Evolutionary conservation across 1,284 basidiomycete genomes (phyloP), one percentile per base, ranked within the genome.

Genomic region (Ganoderma resinaceum): DNA sequence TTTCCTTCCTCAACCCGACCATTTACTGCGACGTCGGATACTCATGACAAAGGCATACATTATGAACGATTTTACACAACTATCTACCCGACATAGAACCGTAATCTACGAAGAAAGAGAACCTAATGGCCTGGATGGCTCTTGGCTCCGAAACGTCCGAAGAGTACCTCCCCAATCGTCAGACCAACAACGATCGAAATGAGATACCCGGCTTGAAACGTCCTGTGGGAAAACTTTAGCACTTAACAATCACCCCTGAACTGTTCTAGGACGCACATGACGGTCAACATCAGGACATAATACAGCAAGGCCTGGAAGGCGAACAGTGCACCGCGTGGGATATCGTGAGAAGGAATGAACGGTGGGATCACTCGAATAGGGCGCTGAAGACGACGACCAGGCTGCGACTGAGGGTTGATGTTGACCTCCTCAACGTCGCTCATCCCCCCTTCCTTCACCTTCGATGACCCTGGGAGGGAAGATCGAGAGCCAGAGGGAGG

Each of bases 151-250:
- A 84, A 73, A 65, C 89, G 83, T 11, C 91, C 91, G 75, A 92
- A 92, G 49, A 90, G 63, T 18, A 87, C 78, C 78, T 93, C 92
- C 40, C 92, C 92, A 43, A 89, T 75, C 20, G 86, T 89, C 42
- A 91, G 77, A 9, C 91, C 91, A 3, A 85, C 66, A 23, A 93
- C 75, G 67, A 93, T 87, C 29, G 89, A 83, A 23, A 93, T 86
- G 63, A 93, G 82, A 73, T 86, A 94, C 9, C 86, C 88, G 20
- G 84, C 90, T 72, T 93, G 88, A 78, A 90, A 93, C 5, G 91
- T 91, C 92, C 92, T 94, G 70, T 62, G 40, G 57, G 68, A 66
- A 53, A 71, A 61, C 67, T 23, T 55, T n/a, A 63, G 61, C 59
- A 46, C 37, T 6, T 31, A 18, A 58, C 66, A 58, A 66, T 64